phyloP scores from a whole-genome alignment of 179 eudicot species.

The Actinidia arguta region DNA sequence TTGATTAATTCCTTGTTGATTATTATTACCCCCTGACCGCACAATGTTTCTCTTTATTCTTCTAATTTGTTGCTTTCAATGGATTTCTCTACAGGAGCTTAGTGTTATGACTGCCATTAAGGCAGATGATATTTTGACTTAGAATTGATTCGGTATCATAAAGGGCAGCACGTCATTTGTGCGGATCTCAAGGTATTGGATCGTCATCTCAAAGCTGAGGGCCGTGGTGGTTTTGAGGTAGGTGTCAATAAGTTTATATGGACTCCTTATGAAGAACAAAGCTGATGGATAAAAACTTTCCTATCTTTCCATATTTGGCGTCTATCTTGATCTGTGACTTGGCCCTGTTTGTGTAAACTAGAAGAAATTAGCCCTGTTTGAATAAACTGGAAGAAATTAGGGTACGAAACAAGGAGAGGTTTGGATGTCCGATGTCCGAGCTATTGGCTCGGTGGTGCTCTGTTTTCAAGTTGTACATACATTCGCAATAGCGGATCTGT shows the following conservation, averaged over 20 bases:
- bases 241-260: constrained; percentile 91
- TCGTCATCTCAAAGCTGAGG: constrained; percentile 97
- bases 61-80: not conserved
- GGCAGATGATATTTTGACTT: constrained; percentile 84
- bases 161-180: constrained; percentile 97
- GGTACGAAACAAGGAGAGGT: not conserved
- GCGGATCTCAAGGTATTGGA: constrained; percentile 97
- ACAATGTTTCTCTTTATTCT: not conserved
- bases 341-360: constrained; percentile 1
- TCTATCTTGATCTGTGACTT: not conserved
- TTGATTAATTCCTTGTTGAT: too few species aligned
- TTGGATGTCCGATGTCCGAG: not conserved
- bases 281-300: constrained; percentile 35
- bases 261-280: constrained; percentile 97
- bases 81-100: constrained; percentile 62
- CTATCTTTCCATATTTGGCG: not conserved
- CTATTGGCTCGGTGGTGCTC: constrained; percentile 1
- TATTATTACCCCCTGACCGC: too few species aligned
- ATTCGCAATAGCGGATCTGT: not conserved
- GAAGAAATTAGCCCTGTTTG: not conserved
- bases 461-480: constrained; percentile 6
- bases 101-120: constrained; percentile 98
- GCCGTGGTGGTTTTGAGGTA: constrained; percentile 96
- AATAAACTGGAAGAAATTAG: not conserved
- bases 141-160: constrained; percentile 91